A percentile compares a stretch with the other conserved stretches of the same genome.
phyloP scores from a whole-genome alignment of 345 rosid species.

The Melaleuca alternifolia region DNA sequence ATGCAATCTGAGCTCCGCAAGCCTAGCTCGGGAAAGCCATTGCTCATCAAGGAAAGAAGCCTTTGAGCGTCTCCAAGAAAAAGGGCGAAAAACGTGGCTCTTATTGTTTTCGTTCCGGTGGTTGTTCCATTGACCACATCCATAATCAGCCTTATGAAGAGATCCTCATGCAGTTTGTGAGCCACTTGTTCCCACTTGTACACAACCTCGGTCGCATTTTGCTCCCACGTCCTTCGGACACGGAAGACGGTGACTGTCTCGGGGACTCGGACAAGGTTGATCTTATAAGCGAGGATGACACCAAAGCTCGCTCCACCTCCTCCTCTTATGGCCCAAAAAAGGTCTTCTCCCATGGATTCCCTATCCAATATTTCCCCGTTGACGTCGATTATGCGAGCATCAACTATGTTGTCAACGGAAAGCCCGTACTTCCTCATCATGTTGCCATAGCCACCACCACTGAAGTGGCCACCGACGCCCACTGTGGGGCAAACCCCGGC shows the following conservation, averaged over 20 bases:
- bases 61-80: constrained; percentile 20
- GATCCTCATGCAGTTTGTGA: neutral
- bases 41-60: constrained; percentile 13
- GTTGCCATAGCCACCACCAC: constrained; percentile 31
- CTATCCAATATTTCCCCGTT: constrained; percentile 15
- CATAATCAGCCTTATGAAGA: constrained; percentile 5
- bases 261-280: constrained; percentile 18
- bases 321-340: constrained; percentile 33
- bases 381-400: constrained; percentile 17
- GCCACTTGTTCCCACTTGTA: constrained; percentile 22
- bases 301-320: constrained; percentile 37
- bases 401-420: constrained; percentile 17
- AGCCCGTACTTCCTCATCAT: constrained; percentile 23
- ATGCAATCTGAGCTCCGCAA: constrained; percentile 23
- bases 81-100: constrained; percentile 12
- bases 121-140: neutral
- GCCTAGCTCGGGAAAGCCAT: constrained; percentile 37
- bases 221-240: neutral
- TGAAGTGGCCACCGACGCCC: constrained; percentile 33
- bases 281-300: constrained; percentile 13
- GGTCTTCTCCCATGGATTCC: constrained; percentile 27
- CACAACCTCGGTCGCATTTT: constrained; percentile 9
- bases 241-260: constrained; percentile 7
- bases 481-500: constrained; percentile 28
- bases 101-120: constrained; percentile 4